These are phyloP conservation scores for Fusarium longipes DNA, from an alignment of 2,329 filamentous ascomycete species.

Conservation along the genomic window DNA sequence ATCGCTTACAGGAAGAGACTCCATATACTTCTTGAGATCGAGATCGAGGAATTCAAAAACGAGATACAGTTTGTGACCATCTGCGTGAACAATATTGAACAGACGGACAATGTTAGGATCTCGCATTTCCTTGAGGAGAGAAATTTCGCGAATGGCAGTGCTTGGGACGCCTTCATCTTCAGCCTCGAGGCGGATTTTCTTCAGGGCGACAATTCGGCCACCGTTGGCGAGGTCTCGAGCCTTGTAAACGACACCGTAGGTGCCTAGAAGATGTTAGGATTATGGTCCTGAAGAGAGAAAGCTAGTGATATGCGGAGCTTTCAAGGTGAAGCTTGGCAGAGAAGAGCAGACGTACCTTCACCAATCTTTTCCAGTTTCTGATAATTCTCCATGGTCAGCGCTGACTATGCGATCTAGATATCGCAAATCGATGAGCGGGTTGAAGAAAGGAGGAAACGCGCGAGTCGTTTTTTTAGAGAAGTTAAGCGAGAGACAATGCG, in stretches of 20 bases:
- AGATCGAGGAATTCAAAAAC: conserved; percentile 93
- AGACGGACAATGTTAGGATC: conserved; percentile 90
- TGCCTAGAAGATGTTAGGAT: conserved; percentile 66
- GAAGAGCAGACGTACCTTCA: conserved; percentile 73
- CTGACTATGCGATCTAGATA: conserved; percentile 17
- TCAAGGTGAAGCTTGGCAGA: not conserved
- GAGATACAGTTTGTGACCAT: conserved; percentile 93
- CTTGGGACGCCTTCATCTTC: conserved; percentile 95
- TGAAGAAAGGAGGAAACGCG: conserved; percentile 23
- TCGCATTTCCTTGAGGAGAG: conserved; percentile 92
- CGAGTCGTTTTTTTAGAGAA: conserved; percentile 13
- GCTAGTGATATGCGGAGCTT: conserved; percentile 4
- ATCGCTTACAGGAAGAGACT: conserved; percentile 84
- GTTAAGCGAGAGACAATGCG: conserved; percentile 35
- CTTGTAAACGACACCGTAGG: conserved; percentile 96
- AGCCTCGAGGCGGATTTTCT: conserved; percentile 95
- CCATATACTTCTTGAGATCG: conserved; percentile 97
- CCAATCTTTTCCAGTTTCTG: conserved; percentile 97
- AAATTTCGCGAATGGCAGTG: conserved; percentile 94
- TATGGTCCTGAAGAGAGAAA: not conserved
- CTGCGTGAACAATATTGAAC: conserved; percentile 92
- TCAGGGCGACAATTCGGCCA: conserved; percentile 89
- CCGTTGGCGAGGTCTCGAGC: conserved; percentile 84
- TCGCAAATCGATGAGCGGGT: conserved; percentile 11
- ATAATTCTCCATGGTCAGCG: conserved; percentile 84